Evolutionary conservation across 2,329 filamentous ascomycete species (phyloP).

Genomic region (Sarocladiaceae sp.): DNA sequence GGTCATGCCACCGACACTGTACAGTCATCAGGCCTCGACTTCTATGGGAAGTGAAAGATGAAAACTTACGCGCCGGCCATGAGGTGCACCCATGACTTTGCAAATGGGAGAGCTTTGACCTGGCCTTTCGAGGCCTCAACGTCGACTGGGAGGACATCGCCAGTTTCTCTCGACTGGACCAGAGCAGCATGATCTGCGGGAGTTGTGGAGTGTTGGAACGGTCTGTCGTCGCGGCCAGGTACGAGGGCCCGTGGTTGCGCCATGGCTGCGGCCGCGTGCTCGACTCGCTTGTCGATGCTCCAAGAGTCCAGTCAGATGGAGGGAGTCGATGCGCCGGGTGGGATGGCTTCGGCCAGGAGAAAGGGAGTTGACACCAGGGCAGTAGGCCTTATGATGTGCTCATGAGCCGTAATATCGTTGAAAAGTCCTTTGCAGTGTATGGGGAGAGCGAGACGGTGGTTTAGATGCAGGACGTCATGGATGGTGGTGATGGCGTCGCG

Average conservation of each 20-base stretch:
- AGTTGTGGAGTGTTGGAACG: conserved; percentile 22
- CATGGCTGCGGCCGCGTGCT: too few relatives aligned
- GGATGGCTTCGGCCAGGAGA: too few relatives aligned
- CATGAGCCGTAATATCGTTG: too few relatives aligned
- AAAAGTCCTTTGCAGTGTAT: too few relatives aligned
- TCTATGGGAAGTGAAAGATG: not conserved
- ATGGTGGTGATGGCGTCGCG: too few relatives aligned
- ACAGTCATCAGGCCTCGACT: conserved; percentile 2
- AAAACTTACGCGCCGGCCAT: conserved; percentile 75
- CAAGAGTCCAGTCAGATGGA: too few relatives aligned
- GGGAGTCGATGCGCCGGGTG: too few relatives aligned
- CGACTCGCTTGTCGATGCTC: too few relatives aligned
- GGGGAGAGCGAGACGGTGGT: too few relatives aligned
- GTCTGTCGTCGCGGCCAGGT: conserved; percentile 24
- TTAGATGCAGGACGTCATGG: too few relatives aligned
- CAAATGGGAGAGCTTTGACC: conserved; percentile 41
- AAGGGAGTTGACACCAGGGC: too few relatives aligned
- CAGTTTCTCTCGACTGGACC: conserved; percentile 56
- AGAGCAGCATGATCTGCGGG: conserved; percentile 33
- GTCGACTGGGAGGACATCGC: conserved; percentile 44
- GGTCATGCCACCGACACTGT: conserved; percentile 80
- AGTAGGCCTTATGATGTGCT: too few relatives aligned
- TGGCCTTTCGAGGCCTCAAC: conserved; percentile 29
- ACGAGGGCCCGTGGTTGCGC: conserved; percentile 23
- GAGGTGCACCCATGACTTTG: conserved; percentile 87